These are phyloP conservation scores for Sanghuangporus baumii DNA, from an alignment of 1,284 basidiomycete genomes.

Conservation along the genomic window DNA sequence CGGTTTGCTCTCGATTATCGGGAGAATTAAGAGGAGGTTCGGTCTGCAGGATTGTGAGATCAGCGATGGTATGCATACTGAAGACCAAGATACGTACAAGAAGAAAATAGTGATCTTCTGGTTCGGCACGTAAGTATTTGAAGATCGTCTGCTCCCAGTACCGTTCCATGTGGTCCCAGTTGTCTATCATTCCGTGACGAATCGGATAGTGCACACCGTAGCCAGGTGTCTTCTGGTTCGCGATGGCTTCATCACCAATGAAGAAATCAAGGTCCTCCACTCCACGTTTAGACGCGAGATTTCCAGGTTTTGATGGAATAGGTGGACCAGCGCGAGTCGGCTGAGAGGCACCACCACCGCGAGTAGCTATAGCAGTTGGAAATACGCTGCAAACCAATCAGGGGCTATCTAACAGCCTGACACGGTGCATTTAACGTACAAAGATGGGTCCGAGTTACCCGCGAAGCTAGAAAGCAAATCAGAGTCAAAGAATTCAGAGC, in stretches of 20 bases:
- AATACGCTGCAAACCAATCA: slow-evolving; percentile 58
- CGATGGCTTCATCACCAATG: slow-evolving; percentile 97
- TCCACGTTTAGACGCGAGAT: slow-evolving; percentile 94
- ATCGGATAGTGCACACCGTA: slow-evolving; percentile 98
- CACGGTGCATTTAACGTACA: slow-evolving; percentile 46
- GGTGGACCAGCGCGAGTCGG: slow-evolving; percentile 61
- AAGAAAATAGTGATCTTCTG: slow-evolving; percentile 98
- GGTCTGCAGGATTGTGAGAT: slow-evolving; percentile 51
- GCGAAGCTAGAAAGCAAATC: slow-evolving; percentile 66
- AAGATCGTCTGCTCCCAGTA: slow-evolving; percentile 99
- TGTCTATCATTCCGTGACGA: slow-evolving; percentile 97
- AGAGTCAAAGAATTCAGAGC: slow-evolving; percentile 6
- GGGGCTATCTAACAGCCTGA: neutral
- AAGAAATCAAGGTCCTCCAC: slow-evolving; percentile 99
- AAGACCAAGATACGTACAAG: slow-evolving; percentile 47
- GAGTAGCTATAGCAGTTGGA: slow-evolving; percentile 92
- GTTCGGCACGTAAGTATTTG: slow-evolving; percentile 98
- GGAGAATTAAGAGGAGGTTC: slow-evolving; percentile 98
- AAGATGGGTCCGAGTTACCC: slow-evolving; percentile 98
- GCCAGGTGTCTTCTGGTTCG: slow-evolving; percentile 84
- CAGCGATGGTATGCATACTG: neutral
- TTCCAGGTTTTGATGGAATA: slow-evolving; percentile 81
- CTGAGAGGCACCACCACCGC: slow-evolving; percentile 56
- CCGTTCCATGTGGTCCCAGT: slow-evolving; percentile 99
- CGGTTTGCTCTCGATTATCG: slow-evolving; percentile 98